phyloP scores from a whole-genome alignment of 2,329 filamentous ascomycete species.

The Fusarium dlaminii region DNA sequence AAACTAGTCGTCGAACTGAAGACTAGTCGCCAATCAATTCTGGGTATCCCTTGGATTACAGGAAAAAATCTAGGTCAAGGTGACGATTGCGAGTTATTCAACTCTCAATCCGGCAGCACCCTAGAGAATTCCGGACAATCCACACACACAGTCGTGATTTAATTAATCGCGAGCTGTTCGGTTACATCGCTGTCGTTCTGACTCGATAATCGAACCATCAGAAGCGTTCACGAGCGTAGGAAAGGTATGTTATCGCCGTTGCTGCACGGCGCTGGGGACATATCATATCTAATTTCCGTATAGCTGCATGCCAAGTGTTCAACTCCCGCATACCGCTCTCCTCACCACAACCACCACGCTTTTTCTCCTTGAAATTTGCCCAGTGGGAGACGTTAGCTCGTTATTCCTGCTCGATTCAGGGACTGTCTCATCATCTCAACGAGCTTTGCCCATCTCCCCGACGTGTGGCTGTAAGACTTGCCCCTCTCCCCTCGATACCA shows the following conservation, averaged over 20 bases:
- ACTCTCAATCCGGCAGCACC: constrained; percentile 8
- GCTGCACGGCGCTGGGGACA: constrained; percentile 12
- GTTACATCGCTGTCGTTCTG: constrained; percentile 7
- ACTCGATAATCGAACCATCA: constrained; percentile 18
- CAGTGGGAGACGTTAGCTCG: constrained; percentile 73
- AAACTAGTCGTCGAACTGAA: constrained; percentile 39
- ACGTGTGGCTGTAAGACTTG: constrained; percentile 63
- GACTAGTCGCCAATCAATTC: constrained; percentile 39
- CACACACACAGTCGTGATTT: constrained; percentile 9
- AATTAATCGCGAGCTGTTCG: constrained; percentile 8
- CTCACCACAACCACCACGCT: constrained; percentile 54
- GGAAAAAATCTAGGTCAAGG: constrained; percentile 18
- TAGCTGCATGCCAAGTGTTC: constrained; percentile 52
- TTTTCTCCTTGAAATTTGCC: constrained; percentile 55
- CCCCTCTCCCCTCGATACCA: constrained; percentile 36
- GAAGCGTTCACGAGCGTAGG: constrained; percentile 22
- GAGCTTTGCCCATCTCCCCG: constrained; percentile 52
- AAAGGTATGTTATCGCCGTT: constrained; percentile 41
- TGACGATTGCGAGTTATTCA: constrained; percentile 27
- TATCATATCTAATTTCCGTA: constrained; percentile 42
- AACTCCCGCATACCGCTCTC: constrained; percentile 47
- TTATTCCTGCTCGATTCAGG: constrained; percentile 65
- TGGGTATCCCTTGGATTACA: constrained; percentile 50
- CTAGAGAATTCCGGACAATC: constrained; percentile 13
- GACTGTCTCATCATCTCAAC: constrained; percentile 55